Conservation (phyloP, 768 basidiomycete genomes). For the Rhodotorula babjevae region DNA sequence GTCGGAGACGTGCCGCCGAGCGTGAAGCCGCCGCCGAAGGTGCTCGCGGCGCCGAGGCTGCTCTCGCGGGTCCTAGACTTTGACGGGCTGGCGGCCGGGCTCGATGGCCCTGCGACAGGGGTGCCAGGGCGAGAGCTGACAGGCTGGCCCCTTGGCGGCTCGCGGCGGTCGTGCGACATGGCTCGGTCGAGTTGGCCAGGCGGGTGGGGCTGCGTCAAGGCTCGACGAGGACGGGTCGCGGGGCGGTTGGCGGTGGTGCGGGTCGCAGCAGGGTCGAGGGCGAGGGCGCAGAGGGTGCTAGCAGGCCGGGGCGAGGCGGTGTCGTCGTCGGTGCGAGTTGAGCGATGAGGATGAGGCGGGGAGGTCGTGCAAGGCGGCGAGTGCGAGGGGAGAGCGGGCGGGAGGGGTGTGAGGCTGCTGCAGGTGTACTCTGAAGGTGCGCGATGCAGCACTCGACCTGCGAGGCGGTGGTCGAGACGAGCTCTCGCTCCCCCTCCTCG, state of each 20-base stretch:
- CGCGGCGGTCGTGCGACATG: background rate
- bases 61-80: constrained; percentile 4
- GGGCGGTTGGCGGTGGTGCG: no score
- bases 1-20: constrained; percentile 16
- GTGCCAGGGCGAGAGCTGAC: background rate
- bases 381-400: no score
- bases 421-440: background rate
- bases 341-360: background rate
- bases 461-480: background rate
- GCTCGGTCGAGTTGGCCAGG: background rate
- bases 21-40: background rate
- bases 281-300: no score
- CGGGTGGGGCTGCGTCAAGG: no score
- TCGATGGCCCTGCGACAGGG: background rate
- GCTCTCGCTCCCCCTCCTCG: background rate
- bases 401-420: no score
- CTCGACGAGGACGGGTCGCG: no score
- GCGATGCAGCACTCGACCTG: background rate
- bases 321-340: background rate
- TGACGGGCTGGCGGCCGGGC: constrained; percentile 1
- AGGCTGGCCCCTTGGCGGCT: background rate
- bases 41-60: background rate
- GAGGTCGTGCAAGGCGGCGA: no score
- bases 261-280: no score
- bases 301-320: background rate